Evolutionary conservation across 306 rosid species (phyloP), one percentile per base, ranked within the genome.

Genomic region (Prunus mume): DNA sequence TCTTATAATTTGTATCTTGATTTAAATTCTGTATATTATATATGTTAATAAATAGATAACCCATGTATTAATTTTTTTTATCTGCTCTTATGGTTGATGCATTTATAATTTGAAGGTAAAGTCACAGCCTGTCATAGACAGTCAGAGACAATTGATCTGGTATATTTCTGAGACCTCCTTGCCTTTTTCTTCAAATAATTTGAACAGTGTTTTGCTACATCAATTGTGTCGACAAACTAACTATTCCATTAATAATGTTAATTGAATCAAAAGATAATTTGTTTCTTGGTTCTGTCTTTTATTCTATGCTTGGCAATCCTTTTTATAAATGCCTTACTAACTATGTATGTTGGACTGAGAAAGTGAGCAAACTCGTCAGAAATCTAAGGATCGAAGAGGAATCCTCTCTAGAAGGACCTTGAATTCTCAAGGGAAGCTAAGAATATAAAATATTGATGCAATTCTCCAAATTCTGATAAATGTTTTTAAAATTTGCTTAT

Each of bases 71-170:
- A 43, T n/a, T 56, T 46, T 76, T 17, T 25, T 30, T 7, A 22
- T 77, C 19, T 57, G 60, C 82, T 27, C 61, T 79, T 20, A 72
- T 18, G 55, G 71, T 57, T 79, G 27, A 71, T 69, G 30, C 56
- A 60, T 82, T 69, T 72, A 58, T 49, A 80, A 74, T 45, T 1
- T 89, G 87, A 86, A 93, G 98, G 96, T 93, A 74, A 93, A 93
- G 79, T 90, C 97, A 51, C 96, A 91, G 75, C 98, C 98, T 18
- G 83, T 91, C 56, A 86, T 86, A 54, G 97, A 93, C 84, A 75
- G 68, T 61, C 58, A 49, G 69, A 86, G 91, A 69, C 92, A 86
- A 71, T 79, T 93, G 86, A 88, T 93, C 83, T 93, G 90, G 90
- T 86, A 81, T 50, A 32, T 79, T 51, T 57, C 71, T 55, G 22